Evolutionary conservation across 108 stramenopile genomes (phyloP).

Genomic region (Aureococcus anophagefferens): DNA sequence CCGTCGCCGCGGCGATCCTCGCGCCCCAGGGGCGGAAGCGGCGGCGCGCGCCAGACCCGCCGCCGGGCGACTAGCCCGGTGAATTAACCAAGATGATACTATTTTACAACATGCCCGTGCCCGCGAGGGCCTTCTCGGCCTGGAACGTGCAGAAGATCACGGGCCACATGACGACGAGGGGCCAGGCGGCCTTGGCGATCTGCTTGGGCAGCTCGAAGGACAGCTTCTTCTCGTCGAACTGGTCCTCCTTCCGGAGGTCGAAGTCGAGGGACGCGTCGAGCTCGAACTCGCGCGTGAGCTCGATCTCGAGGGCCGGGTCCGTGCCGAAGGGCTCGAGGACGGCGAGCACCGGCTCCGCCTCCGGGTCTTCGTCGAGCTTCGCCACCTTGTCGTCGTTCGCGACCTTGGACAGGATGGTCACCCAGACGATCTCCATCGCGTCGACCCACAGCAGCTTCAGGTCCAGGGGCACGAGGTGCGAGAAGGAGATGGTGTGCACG

Average conservation of each 20-base stretch:
- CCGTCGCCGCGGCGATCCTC: no score
- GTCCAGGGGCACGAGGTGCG: constrained; percentile 55
- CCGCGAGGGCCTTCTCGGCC: no score
- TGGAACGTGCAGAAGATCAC: constrained; percentile 7
- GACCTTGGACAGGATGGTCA: constrained; percentile 57
- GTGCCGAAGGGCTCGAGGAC: not conserved
- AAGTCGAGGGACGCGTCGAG: not conserved
- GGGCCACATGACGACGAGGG: constrained; percentile 22
- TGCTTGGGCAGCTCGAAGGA: constrained; percentile 8
- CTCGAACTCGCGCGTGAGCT: constrained; percentile 12
- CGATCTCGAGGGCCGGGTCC: constrained; percentile 14
- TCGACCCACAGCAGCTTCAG: constrained; percentile 74
- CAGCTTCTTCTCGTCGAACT: constrained; percentile 1
- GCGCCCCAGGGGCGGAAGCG: no score
- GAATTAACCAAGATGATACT: no score
- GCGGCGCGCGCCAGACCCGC: no score
- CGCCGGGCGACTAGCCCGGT: no score
- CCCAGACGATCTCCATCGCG: constrained; percentile 76
- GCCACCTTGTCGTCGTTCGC: constrained; percentile 37
- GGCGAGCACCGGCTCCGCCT: constrained; percentile 5
- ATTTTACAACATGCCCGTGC: no score
- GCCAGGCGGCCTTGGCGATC: constrained; percentile 11
- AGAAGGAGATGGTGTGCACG: constrained; percentile 67
- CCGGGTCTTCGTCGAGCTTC: constrained; percentile 4
- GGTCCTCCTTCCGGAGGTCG: not conserved